phyloP scores from a whole-genome alignment of 805 yeast species.

The Saccharomycopsis sp. region DNA sequence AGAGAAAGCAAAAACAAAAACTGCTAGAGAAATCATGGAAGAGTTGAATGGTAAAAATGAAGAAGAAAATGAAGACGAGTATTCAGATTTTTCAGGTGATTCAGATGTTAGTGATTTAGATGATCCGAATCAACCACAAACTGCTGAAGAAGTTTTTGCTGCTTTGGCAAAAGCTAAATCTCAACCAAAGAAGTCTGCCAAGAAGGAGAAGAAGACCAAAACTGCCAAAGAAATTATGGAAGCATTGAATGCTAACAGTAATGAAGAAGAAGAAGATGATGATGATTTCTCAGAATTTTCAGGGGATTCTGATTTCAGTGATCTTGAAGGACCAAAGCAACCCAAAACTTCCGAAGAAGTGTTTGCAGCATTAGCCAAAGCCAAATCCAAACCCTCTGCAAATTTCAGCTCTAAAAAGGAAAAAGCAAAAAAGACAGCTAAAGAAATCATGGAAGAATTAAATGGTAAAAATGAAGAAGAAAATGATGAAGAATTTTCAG shows the following conservation, averaged over 20 bases:
- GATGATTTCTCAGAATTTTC: slow-evolving; percentile 24
- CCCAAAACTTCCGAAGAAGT: slow-evolving; percentile 33
- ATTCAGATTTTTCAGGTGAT: slow-evolving; percentile 24
- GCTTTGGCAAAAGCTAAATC: slow-evolving; percentile 33
- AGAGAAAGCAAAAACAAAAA: neutral
- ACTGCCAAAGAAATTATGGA: slow-evolving; percentile 19
- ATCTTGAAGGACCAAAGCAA: slow-evolving; percentile 18
- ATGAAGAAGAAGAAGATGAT: slow-evolving; percentile 23
- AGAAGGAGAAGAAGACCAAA: slow-evolving; percentile 9
- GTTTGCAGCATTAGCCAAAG: slow-evolving; percentile 32
- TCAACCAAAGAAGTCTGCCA: slow-evolving; percentile 8
- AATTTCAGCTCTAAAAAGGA: neutral
- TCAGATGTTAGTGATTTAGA: slow-evolving; percentile 19
- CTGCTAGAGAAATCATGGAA: slow-evolving; percentile 19
- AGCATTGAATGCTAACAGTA: slow-evolving; percentile 19
- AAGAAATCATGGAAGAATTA: slow-evolving; percentile 21
- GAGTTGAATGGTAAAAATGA: slow-evolving; percentile 18
- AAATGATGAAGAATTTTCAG: slow-evolving; percentile 25
- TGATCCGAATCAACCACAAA: slow-evolving; percentile 23
- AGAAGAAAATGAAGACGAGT: slow-evolving; percentile 22
- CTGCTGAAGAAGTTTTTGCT: slow-evolving; percentile 35
- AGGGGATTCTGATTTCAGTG: slow-evolving; percentile 20
- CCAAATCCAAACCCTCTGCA: slow-evolving; percentile 26
- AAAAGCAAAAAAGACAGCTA: slow-evolving; percentile 13
- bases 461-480: slow-evolving; percentile 13